Conservation (phyloP, 306 rosid genomes). For the Rosa multiflora region DNA sequence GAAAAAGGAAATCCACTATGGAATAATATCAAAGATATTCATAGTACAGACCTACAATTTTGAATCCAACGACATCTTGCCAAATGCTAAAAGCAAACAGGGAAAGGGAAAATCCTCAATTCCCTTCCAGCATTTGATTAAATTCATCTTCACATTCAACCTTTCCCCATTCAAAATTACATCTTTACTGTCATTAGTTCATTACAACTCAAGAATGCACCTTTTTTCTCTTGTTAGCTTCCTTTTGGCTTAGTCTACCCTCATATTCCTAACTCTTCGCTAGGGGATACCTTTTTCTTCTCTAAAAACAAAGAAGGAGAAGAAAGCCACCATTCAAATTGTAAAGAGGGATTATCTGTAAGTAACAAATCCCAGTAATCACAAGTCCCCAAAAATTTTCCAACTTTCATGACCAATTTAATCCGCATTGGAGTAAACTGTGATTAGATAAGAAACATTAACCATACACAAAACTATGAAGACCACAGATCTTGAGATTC, state of each 20-base stretch:
- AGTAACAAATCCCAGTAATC: not conserved
- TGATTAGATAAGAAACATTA: not conserved
- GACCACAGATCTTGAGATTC: not conserved
- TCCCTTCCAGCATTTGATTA: not conserved
- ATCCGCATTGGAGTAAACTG: not conserved
- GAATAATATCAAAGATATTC: not conserved
- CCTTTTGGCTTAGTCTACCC: not conserved
- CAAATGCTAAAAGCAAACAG: not conserved
- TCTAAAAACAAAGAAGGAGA: not conserved
- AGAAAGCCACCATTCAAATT: conserved; percentile 5
- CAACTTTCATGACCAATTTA: not conserved
- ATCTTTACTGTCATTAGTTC: no score
- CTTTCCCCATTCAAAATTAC: not conserved
- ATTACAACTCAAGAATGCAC: conserved; percentile 10
- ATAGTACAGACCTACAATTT: not conserved
- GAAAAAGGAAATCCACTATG: conserved; percentile 1
- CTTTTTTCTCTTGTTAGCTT: not conserved
- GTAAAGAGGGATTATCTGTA: not conserved
- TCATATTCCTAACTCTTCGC: not conserved
- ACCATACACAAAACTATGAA: not conserved
- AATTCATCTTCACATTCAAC: not conserved
- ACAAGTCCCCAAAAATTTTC: not conserved
- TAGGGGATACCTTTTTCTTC: not conserved
- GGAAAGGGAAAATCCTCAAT: not conserved
- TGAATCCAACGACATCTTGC: not conserved